Evolutionary conservation across 2,329 filamentous ascomycete species (phyloP).

Genomic region (Thelonectria blattea): DNA sequence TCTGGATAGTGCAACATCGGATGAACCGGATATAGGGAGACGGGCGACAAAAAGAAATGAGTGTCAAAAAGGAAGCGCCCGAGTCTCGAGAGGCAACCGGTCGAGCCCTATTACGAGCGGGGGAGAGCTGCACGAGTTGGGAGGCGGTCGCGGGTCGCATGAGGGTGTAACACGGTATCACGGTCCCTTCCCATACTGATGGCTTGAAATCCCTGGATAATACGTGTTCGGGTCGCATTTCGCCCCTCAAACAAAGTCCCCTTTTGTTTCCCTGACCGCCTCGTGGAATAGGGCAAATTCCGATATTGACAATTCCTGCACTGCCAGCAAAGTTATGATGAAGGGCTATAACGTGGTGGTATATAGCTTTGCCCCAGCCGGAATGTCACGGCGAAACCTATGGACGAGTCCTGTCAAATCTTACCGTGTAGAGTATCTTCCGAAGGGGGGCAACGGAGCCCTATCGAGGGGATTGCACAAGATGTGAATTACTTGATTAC

Average conservation of each 20-base stretch:
- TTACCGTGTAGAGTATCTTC: background rate
- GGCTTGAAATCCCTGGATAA: background rate
- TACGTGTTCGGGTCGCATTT: background rate
- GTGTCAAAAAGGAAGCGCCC: background rate
- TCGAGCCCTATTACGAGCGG: background rate
- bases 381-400: slow-evolving; percentile 6
- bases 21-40: slow-evolving; percentile 28
- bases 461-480: background rate
- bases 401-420: background rate
- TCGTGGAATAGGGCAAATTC: background rate
- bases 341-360: slow-evolving; percentile 3
- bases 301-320: background rate
- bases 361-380: slow-evolving; percentile 10
- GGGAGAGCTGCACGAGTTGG: slow-evolving; percentile 1
- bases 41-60: background rate
- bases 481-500: background rate
- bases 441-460: background rate
- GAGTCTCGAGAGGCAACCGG: slow-evolving; percentile 1
- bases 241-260: background rate
- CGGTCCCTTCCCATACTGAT: background rate
- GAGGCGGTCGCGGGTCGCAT: background rate
- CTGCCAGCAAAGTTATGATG: too few species aligned
- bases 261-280: slow-evolving; percentile 3
- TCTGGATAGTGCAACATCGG: slow-evolving; percentile 30
- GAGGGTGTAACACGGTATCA: background rate